These are phyloP conservation scores for Abrus precatorius DNA, from an alignment of 306 rosid genomes.

Conservation along the genomic window DNA sequence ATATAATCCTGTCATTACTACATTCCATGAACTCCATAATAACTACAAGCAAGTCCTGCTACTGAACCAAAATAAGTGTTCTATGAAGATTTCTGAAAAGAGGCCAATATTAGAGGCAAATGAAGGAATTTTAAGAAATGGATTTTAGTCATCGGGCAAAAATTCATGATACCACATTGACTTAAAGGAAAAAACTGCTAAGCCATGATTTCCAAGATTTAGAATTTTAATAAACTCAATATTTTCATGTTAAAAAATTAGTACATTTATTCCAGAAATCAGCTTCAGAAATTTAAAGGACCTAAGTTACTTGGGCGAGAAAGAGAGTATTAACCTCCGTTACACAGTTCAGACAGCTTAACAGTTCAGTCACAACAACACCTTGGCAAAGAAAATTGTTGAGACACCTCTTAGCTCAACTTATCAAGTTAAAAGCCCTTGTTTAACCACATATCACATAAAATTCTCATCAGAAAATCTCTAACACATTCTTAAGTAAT, in stretches of 20 bases:
- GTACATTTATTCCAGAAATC: not conserved
- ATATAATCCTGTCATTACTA: not conserved
- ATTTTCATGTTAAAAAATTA: not conserved
- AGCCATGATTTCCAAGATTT: constrained; percentile 8
- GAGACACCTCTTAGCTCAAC: constrained; percentile 21
- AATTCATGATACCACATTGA: not conserved
- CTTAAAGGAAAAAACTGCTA: constrained; percentile 9
- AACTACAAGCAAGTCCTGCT: not conserved
- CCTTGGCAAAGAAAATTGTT: not conserved
- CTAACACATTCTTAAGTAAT: constrained; percentile 3
- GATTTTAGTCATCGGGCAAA: not conserved
- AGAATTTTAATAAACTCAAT: not conserved
- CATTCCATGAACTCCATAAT: constrained; percentile 19
- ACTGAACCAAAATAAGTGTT: not conserved
- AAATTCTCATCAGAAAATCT: constrained; percentile 23
- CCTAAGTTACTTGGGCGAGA: not conserved
- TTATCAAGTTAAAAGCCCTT: constrained; percentile 3
- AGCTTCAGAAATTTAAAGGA: not conserved
- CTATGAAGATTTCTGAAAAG: constrained; percentile 5
- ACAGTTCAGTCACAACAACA: constrained; percentile 4
- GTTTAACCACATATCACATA: not conserved
- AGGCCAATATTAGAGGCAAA: not conserved
- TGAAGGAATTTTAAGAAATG: not conserved
- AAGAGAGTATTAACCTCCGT: not conserved
- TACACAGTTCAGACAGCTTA: not conserved